Evolutionary conservation across 306 rosid species (phyloP).

Genomic region (apple (Malus domestica)): ASM211411v1 NC_041790.1:6700001-6700500

Average conservation of each 20-base stretch:
- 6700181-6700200: no score
- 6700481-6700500: neutral
- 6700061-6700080: slow-evolving; percentile 68
- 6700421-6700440: slow-evolving; percentile 28
- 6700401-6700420: slow-evolving; percentile 94
- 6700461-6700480: neutral
- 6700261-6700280: neutral
- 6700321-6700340: slow-evolving; percentile 1
- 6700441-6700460: neutral
- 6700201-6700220: neutral
- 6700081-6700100: slow-evolving; percentile 49
- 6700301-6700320: neutral
- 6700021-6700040: slow-evolving; percentile 80
- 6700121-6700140: slow-evolving; percentile 46
- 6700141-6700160: slow-evolving; percentile 90
- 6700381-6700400: slow-evolving; percentile 58
- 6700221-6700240: neutral
- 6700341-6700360: slow-evolving; percentile 84
- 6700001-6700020: neutral
- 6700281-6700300: neutral
- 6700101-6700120: slow-evolving; percentile 43
- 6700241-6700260: neutral
- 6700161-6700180: slow-evolving; percentile 42
- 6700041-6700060: slow-evolving; percentile 83
- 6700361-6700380: slow-evolving; percentile 75